These are phyloP conservation scores for Cairneyella variabilis DNA, from an alignment of 495 filamentous ascomycete genomes.

Conservation along the genomic window DNA sequence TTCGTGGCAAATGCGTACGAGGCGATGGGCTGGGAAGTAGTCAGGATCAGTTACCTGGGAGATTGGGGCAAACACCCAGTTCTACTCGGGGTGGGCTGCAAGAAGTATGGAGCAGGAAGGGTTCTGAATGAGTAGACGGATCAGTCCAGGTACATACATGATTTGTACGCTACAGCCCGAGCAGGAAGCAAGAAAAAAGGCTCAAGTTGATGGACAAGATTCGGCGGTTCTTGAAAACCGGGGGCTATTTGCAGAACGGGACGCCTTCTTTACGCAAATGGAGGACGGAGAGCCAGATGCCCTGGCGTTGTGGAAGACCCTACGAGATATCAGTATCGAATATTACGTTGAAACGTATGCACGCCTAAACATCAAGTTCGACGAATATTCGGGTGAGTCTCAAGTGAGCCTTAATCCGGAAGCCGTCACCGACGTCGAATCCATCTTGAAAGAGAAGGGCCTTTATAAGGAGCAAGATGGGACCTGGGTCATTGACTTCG, in stretches of 20 bases:
- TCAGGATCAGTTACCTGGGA: slow-evolving; percentile 70
- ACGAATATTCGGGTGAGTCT: slow-evolving; percentile 68
- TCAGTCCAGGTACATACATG: slow-evolving; percentile 40
- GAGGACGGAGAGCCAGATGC: slow-evolving; percentile 60
- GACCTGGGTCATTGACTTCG: slow-evolving; percentile 45
- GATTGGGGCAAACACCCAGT: slow-evolving; percentile 79
- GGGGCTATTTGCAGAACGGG: slow-evolving; percentile 49
- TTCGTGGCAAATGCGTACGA: slow-evolving; percentile 69
- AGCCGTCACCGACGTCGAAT: slow-evolving; percentile 51
- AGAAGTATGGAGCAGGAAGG: slow-evolving; percentile 52
- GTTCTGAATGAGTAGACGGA: slow-evolving; percentile 30
- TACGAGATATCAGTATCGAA: slow-evolving; percentile 61
- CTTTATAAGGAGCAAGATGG: slow-evolving; percentile 63
- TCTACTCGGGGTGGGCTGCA: slow-evolving; percentile 57
- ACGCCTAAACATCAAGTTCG: slow-evolving; percentile 64
- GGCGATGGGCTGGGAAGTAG: slow-evolving; percentile 64
- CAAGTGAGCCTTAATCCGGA: slow-evolving; percentile 51
- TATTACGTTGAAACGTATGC: slow-evolving; percentile 61
- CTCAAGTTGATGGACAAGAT: slow-evolving; percentile 41
- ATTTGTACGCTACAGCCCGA: slow-evolving; percentile 60
- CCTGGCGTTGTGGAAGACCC: slow-evolving; percentile 58
- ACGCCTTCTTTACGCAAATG: slow-evolving; percentile 68
- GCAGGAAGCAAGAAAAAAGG: slow-evolving; percentile 53
- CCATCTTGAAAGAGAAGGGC: slow-evolving; percentile 52
- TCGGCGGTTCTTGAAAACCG: slow-evolving; percentile 43